A percentile compares a stretch with the other conserved stretches of the same genome.
phyloP scores from a whole-genome alignment of 164 flowering plant genomes.

The Taxillus chinensis region DNA sequence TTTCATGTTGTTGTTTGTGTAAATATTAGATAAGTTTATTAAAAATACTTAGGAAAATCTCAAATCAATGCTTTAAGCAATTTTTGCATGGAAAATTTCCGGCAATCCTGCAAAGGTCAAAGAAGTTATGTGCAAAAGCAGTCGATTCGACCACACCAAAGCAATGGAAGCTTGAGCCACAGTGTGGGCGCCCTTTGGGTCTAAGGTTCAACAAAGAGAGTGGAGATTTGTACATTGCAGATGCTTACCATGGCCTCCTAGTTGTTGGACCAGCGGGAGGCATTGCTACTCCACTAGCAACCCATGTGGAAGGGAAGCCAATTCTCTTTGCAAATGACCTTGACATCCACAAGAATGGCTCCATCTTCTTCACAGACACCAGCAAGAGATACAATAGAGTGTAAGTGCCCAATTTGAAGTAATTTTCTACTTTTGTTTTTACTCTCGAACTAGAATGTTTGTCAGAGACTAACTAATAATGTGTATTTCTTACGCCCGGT shows the following conservation, averaged over 20 bases:
- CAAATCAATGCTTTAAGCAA: too few species aligned
- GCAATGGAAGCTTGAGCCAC: conserved; percentile 72
- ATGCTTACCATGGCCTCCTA: conserved; percentile 78
- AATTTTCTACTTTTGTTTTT: not conserved
- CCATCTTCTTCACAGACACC: conserved; percentile 92
- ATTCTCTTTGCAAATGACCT: conserved; percentile 95
- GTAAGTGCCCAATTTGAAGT: conserved; percentile 32
- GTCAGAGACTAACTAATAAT: too few species aligned
- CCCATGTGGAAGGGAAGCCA: conserved; percentile 64
- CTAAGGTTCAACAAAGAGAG: conserved; percentile 55
- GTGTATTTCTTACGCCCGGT: too few species aligned
- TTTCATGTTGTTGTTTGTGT: too few species aligned
- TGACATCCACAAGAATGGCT: conserved; percentile 85
- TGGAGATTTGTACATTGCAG: conserved; percentile 86
- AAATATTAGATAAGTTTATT: too few species aligned
- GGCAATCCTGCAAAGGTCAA: conserved; percentile 38
- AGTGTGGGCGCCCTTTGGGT: conserved; percentile 87
- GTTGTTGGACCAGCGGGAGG: conserved; percentile 90
- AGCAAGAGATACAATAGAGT: conserved; percentile 85
- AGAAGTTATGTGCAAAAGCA: conserved; percentile 60
- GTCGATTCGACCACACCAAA: conserved; percentile 62
- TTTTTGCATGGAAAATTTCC: too few species aligned
- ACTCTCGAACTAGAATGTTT: too few species aligned
- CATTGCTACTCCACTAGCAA: conserved; percentile 61
- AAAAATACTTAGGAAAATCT: too few species aligned